Percentiles rank a stretch among this genome's conserved stretches.
Conservation (phyloP, 805 yeast species). For the Myxozyma geophila region DNA sequence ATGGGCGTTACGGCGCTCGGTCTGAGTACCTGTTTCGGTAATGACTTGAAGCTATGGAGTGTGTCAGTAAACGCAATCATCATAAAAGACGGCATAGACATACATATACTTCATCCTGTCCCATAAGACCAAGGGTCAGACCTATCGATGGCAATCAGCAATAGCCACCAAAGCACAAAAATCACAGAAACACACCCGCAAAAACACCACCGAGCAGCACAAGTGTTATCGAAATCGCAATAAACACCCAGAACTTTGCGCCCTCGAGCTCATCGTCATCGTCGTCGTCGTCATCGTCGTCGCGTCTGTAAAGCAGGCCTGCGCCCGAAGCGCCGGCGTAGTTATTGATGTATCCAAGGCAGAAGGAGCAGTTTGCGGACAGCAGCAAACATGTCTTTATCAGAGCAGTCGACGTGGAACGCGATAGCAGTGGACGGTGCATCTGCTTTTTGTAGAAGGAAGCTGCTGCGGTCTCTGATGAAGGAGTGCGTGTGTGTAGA, state of each 20-base stretch:
- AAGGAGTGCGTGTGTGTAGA: not conserved
- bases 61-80: not conserved
- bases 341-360: not conserved
- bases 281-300: constrained; percentile 22
- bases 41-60: constrained; percentile 68
- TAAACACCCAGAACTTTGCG: constrained; percentile 42
- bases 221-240: constrained; percentile 56
- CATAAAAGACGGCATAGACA: not conserved
- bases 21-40: constrained; percentile 71
- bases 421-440: constrained; percentile 28
- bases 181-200: constrained; percentile 57
- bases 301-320: constrained; percentile 1
- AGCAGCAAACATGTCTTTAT: constrained; percentile 29
- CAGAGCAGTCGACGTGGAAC: constrained; percentile 20
- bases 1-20: constrained; percentile 70
- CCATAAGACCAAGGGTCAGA: constrained; percentile 93
- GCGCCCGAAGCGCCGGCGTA: not conserved
- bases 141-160: constrained; percentile 10
- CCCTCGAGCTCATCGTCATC: constrained; percentile 38
- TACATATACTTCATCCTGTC: constrained; percentile 89
- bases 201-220: constrained; percentile 86
- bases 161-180: not conserved
- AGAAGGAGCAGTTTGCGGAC: constrained; percentile 22
- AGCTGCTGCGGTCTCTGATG: not conserved
- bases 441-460: constrained; percentile 6